Conservation (phyloP, 2,329 filamentous ascomycete genomes). For the Parastagonospora avenae region DNA sequence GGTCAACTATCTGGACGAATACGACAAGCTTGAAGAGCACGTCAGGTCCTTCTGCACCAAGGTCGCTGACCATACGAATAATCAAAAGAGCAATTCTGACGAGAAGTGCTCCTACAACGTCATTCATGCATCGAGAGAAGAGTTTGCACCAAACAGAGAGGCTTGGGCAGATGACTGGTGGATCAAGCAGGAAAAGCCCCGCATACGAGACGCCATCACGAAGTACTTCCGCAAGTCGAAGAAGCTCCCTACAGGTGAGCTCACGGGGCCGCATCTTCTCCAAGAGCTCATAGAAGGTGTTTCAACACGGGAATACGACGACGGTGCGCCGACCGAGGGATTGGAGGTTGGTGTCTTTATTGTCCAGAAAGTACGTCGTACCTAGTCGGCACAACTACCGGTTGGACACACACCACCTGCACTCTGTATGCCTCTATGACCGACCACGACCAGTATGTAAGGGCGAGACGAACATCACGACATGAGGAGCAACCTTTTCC, state of each 20-base stretch:
- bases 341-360: conserved; percentile 57
- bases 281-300: conserved; percentile 65
- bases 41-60: conserved; percentile 35
- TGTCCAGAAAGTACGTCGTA: conserved; percentile 38
- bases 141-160: conserved; percentile 56
- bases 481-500: neutral
- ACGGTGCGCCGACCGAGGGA: conserved; percentile 50
- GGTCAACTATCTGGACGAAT: conserved; percentile 60
- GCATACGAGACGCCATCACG: conserved; percentile 59
- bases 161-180: conserved; percentile 67
- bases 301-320: conserved; percentile 54
- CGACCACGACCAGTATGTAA: neutral
- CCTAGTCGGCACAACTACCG: conserved; percentile 9
- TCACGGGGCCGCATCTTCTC: conserved; percentile 61
- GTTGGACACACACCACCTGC: neutral
- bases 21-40: conserved; percentile 53
- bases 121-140: conserved; percentile 58
- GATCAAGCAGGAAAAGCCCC: conserved; percentile 66
- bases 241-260: conserved; percentile 49
- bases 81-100: conserved; percentile 32
- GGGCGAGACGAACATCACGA: neutral
- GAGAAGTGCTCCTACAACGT: conserved; percentile 49
- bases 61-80: conserved; percentile 31
- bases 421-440: conserved; percentile 3
- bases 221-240: conserved; percentile 52